These are phyloP conservation scores for Myriosclerotinia scirpicola DNA, from an alignment of 2,329 filamentous ascomycete species.

Conservation along the genomic window DNA sequence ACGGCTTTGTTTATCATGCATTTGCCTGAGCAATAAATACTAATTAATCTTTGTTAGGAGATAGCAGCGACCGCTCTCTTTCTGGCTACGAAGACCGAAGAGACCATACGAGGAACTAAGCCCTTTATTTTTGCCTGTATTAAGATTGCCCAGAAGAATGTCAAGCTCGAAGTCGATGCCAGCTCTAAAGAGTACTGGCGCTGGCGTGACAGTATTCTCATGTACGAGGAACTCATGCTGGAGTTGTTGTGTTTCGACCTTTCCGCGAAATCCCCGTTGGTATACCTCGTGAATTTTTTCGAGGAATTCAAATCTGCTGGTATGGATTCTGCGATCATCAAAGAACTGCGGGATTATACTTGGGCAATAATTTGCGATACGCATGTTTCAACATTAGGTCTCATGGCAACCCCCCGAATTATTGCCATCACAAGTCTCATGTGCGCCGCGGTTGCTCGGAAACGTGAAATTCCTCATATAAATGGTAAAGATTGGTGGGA, in stretches of 20 bases:
- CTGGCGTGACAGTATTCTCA: slow-evolving; percentile 91
- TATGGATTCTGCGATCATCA: slow-evolving; percentile 51
- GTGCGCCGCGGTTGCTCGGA: slow-evolving; percentile 75
- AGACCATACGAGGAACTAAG: slow-evolving; percentile 94
- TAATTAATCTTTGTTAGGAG: slow-evolving; percentile 49
- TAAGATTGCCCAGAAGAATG: slow-evolving; percentile 91
- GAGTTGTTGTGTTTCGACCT: slow-evolving; percentile 93
- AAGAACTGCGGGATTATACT: slow-evolving; percentile 76
- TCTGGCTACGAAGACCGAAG: slow-evolving; percentile 94
- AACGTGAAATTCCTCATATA: slow-evolving; percentile 70
- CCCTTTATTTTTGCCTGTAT: slow-evolving; percentile 92
- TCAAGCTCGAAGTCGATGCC: slow-evolving; percentile 86
- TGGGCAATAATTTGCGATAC: slow-evolving; percentile 96
- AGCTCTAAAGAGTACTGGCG: slow-evolving; percentile 98
- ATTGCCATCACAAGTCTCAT: slow-evolving; percentile 86
- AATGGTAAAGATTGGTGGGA: slow-evolving; percentile 86
- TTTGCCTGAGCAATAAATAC: slow-evolving; percentile 9
- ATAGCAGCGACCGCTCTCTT: slow-evolving; percentile 91
- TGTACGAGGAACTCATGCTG: slow-evolving; percentile 88
- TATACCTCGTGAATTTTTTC: slow-evolving; percentile 78
- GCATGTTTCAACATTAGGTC: slow-evolving; percentile 77
- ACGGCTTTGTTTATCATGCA: neutral
- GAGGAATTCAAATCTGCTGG: slow-evolving; percentile 71
- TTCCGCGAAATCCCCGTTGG: slow-evolving; percentile 85
- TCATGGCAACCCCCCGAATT: slow-evolving; percentile 75